phyloP scores from a whole-genome alignment of 129 eudicot genomes.

The Centella asiatica region DNA sequence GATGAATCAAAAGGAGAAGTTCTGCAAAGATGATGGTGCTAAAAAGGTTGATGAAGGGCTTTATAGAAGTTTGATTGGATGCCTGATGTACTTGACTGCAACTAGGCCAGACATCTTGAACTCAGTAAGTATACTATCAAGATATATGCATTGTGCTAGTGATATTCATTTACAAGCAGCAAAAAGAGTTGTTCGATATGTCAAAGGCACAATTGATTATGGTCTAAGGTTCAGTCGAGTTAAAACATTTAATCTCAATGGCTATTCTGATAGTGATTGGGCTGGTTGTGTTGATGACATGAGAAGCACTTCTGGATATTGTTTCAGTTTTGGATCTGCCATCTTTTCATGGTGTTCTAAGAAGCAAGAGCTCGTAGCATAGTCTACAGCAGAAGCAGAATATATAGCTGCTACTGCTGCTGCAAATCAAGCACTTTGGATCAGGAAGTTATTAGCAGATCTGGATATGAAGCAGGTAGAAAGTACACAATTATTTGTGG shows the following conservation, averaged over 20 bases:
- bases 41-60: background rate
- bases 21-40: constrained; percentile 15
- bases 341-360: background rate
- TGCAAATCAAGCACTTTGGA: no score
- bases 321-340: background rate
- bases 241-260: no score
- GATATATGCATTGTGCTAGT: no score
- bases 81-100: background rate
- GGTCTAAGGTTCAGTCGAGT: no score
- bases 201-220: no score
- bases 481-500: no score
- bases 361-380: background rate
- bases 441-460: no score
- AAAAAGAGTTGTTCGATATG: no score
- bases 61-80: background rate
- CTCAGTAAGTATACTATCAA: background rate
- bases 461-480: no score
- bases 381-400: background rate
- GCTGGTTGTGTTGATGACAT: background rate
- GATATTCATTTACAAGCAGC: no score
- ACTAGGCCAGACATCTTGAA: background rate
- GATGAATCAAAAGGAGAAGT: constrained; percentile 16
- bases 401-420: background rate
- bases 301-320: no score
- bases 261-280: background rate